Evolutionary conservation across 2,329 filamentous ascomycete species (phyloP).

Genomic region (Biscogniauxia marginata): DNA sequence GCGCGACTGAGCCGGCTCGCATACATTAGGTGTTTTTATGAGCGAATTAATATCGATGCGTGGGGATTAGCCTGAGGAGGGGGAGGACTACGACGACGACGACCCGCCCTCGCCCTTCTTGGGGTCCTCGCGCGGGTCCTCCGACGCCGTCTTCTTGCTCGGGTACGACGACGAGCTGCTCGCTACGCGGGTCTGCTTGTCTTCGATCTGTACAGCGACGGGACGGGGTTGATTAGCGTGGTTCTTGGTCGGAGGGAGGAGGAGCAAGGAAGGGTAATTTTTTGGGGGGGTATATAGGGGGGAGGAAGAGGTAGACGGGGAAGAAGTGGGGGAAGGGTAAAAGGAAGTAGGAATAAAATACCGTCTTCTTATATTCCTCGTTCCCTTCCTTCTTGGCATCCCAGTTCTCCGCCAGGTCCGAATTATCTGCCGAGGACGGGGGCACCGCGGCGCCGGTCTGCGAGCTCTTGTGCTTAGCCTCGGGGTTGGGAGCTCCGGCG

Average conservation of each 20-base stretch:
- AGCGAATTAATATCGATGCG: too few relatives aligned
- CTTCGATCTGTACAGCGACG: slow-evolving; percentile 16
- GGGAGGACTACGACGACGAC: not conserved
- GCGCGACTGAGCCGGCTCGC: too few relatives aligned
- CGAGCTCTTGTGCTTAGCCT: not conserved
- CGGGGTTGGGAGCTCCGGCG: not conserved
- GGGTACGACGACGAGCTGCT: slow-evolving; percentile 20
- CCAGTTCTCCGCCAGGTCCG: slow-evolving; percentile 13
- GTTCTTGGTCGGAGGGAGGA: not conserved
- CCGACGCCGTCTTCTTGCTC: slow-evolving; percentile 22
- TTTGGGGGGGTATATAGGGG: not conserved
- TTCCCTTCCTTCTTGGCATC: slow-evolving; percentile 24
- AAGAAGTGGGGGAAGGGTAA: not conserved
- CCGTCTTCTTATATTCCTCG: slow-evolving; percentile 22
- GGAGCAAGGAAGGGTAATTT: not conserved
- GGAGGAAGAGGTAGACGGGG: not conserved
- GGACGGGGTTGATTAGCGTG: too few relatives aligned
- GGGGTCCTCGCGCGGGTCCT: slow-evolving; percentile 28
- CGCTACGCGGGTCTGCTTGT: slow-evolving; percentile 20
- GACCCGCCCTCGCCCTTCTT: slow-evolving; percentile 24
- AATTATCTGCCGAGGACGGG: slow-evolving; percentile 17
- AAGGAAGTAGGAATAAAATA: slow-evolving; percentile 3
- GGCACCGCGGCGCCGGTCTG: slow-evolving; percentile 17
- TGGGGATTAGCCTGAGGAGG: too few relatives aligned
- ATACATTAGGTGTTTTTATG: too few relatives aligned